Evolutionary conservation across 73 alveolate genomes (phyloP).

Genomic region (Paramecium octaurelia): DNA sequence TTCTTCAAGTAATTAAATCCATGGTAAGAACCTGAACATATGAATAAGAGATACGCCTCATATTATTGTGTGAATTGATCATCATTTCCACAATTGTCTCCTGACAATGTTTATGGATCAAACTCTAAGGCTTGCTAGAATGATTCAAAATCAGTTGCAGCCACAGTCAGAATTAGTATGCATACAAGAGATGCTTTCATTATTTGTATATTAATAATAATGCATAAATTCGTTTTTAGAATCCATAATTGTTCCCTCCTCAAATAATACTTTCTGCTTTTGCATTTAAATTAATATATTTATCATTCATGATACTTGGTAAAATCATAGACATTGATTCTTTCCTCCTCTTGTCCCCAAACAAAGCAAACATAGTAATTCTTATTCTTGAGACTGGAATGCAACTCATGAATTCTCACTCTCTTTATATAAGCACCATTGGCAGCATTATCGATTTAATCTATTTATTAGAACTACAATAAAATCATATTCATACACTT

Average conservation of each 20-base stretch:
- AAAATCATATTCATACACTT: not conserved
- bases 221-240: not conserved
- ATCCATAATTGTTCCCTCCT: not conserved
- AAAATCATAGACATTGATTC: not conserved
- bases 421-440: not conserved
- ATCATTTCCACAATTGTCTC: conserved; percentile 8
- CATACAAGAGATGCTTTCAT: conserved; percentile 4
- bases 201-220: not conserved
- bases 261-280: not conserved
- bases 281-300: not conserved
- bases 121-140: conserved; percentile 4
- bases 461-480: not conserved
- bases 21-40: not conserved
- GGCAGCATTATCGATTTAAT: not conserved
- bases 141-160: conserved; percentile 18
- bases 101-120: not conserved
- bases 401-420: conserved; percentile 14
- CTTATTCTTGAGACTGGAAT: not conserved
- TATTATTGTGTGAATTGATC: not conserved
- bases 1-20: conserved; percentile 11
- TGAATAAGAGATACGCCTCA: not conserved
- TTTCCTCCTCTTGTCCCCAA: not conserved
- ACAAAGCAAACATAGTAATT: not conserved
- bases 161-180: not conserved
- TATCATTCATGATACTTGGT: conserved; percentile 7